Evolutionary conservation across 2,329 filamentous ascomycete species (phyloP), one percentile per base, ranked within the genome.

Genomic region (Paecilomyces variotii): DNA sequence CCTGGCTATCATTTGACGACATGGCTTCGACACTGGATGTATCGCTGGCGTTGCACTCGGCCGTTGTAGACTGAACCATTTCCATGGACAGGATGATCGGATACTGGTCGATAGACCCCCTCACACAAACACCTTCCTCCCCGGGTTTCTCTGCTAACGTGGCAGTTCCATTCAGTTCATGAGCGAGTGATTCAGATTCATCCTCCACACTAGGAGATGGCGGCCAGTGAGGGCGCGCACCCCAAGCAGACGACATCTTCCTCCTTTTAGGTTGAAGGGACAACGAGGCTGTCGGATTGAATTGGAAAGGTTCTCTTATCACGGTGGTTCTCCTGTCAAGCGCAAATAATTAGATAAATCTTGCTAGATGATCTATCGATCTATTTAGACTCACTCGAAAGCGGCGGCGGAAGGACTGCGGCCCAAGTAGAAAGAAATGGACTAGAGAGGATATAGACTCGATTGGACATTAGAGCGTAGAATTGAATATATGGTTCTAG

Each of bases 161-260:
- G 56, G 68, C 66, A 30, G 67, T 61, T 54, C 71, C 72, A 28
- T 70, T 59, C 11, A 75, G 56, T 63, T 79, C 77, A 61, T 72
- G 72, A 19, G 74, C 70, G 27, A 79, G 68, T 30, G 77, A 73
- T 34, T 68, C 65, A n/a, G 65, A 61, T 63, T 78, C 77, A 59
- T 79, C 77, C 62, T 80, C 78, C 56, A 78, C 78, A 55, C 63
- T 73, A 27, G 78, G 77, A 57, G 70, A 70, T 24, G 77, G 78
- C 34, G 77, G 76, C 72, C 72, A 75, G 54, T 64, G 68, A 51
- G 67, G 64, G 60, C 68, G 66, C 57, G 68, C 64, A 59, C 65
- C 61, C 62, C 62, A 59, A 35, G 62, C 60, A 54, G 62, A 60
- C 66, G 70, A 70, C 28, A 59, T 59, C 34, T 30, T 56, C 51